Evolutionary conservation across 805 yeast species (phyloP).

Genomic region (Scheffersomyces amazonensis): DNA sequence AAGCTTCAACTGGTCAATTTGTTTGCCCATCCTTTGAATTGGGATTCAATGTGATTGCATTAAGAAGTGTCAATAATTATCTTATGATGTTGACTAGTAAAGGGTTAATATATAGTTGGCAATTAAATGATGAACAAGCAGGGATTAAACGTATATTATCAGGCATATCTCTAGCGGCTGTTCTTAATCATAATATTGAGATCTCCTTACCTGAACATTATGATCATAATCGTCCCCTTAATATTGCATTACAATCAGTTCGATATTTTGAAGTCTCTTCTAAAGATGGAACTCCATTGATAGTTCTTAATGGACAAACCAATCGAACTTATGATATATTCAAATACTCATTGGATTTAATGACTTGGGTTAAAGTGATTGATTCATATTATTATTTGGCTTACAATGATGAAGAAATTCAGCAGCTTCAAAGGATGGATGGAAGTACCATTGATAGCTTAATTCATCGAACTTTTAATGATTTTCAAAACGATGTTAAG

Average conservation of each 20-base stretch:
- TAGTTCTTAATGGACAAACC: constrained; percentile 29
- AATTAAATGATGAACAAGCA: constrained; percentile 24
- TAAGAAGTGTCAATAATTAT: constrained; percentile 29
- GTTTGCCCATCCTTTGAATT: constrained; percentile 49
- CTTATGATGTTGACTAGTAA: constrained; percentile 46
- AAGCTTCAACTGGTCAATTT: constrained; percentile 44
- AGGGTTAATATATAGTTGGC: constrained; percentile 54
- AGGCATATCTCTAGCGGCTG: constrained; percentile 52
- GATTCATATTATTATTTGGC: constrained; percentile 41
- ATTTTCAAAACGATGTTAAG: constrained; percentile 12
- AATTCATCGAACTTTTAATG: constrained; percentile 2
- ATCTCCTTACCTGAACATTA: constrained; percentile 4
- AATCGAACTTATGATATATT: constrained; percentile 31
- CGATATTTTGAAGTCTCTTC: constrained; percentile 28
- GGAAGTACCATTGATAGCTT: background rate
- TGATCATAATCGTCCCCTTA: background rate
- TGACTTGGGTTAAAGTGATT: constrained; percentile 45
- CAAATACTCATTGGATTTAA: constrained; percentile 38
- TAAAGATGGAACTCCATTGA: constrained; percentile 39
- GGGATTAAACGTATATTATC: constrained; percentile 28
- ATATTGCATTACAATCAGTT: background rate
- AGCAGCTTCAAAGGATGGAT: background rate
- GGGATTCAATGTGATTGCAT: constrained; percentile 43
- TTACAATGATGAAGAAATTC: background rate
- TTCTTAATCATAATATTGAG: constrained; percentile 36